A percentile compares a stretch with the other conserved stretches of the same genome.
phyloP scores from a whole-genome alignment of 164 flowering plant genomes.

The Macadamia integrifolia region DNA sequence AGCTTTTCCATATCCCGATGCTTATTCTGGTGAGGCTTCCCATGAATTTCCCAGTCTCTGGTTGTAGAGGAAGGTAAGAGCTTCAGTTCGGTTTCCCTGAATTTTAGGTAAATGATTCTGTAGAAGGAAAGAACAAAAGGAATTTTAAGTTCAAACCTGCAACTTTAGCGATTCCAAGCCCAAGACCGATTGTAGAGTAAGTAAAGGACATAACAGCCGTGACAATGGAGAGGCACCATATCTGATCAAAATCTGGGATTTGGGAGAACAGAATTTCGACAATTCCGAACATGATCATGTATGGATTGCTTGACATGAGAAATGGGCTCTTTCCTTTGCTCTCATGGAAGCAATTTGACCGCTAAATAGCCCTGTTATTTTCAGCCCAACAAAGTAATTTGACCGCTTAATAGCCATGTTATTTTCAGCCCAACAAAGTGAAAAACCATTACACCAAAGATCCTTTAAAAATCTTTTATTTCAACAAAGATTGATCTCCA shows the following conservation, averaged over 20 bases:
- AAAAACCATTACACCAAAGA: background rate
- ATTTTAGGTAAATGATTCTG: background rate
- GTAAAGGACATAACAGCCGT: slow-evolving; percentile 32
- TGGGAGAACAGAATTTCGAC: slow-evolving; percentile 20
- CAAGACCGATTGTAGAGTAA: slow-evolving; percentile 24
- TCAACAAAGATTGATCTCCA: too few species aligned
- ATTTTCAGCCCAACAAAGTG: too few species aligned
- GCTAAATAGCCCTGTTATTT: slow-evolving; percentile 43
- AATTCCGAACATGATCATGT: slow-evolving; percentile 51
- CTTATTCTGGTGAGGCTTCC: slow-evolving; percentile 68
- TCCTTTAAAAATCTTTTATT: background rate
- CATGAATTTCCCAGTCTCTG: slow-evolving; percentile 41
- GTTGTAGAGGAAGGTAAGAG: background rate
- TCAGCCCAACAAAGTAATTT: background rate
- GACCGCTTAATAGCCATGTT: too few species aligned
- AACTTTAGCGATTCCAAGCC: slow-evolving; percentile 32
- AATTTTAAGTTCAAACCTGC: slow-evolving; percentile 20
- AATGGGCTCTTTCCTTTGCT: slow-evolving; percentile 39
- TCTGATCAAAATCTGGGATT: slow-evolving; percentile 25
- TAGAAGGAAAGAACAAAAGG: too few species aligned
- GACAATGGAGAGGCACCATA: slow-evolving; percentile 23
- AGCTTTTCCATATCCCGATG: slow-evolving; percentile 51
- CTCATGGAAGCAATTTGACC: slow-evolving; percentile 49
- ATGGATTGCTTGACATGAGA: slow-evolving; percentile 37
- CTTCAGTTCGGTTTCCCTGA: background rate